Evolutionary conservation across 768 basidiomycete genomes (phyloP).

Genomic region (Amanita muscaria): DNA sequence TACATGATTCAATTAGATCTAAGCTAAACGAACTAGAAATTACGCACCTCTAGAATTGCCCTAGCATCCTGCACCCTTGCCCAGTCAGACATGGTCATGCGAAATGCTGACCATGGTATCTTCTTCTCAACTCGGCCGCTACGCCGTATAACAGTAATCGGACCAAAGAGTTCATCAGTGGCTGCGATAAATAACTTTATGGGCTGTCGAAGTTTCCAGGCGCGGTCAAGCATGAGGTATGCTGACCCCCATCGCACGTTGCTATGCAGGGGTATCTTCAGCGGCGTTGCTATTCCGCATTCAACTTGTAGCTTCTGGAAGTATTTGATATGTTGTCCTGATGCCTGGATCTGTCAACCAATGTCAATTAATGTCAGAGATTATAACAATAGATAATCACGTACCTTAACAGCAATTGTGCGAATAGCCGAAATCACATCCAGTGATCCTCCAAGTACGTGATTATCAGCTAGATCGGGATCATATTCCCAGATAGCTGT

Average conservation of each 20-base stretch:
- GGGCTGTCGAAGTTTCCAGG: constrained; percentile 10
- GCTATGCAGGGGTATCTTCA: constrained; percentile 14
- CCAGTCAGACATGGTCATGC: neutral
- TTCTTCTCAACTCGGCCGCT: constrained; percentile 5
- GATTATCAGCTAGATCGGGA: constrained; percentile 15
- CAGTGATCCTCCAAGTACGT: constrained; percentile 18
- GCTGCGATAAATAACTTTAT: constrained; percentile 9
- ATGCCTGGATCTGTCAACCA: too few relatives aligned
- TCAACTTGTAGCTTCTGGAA: constrained; percentile 15
- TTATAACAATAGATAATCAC: too few relatives aligned
- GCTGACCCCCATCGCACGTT: constrained; percentile 19
- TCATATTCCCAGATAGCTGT: constrained; percentile 29
- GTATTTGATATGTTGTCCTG: constrained; percentile 13
- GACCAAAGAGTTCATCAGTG: constrained; percentile 20
- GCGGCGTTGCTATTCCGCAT: constrained; percentile 8
- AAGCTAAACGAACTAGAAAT: constrained; percentile 15
- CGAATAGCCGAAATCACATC: constrained; percentile 22
- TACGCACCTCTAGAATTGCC: neutral
- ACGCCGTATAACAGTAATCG: constrained; percentile 17
- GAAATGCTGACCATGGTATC: neutral
- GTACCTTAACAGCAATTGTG: constrained; percentile 23
- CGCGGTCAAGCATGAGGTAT: constrained; percentile 13
- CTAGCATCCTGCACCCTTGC: neutral
- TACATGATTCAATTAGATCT: constrained; percentile 15
- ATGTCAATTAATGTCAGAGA: too few relatives aligned